Evolutionary conservation across 495 filamentous ascomycete genomes (phyloP), one percentile per base, ranked within the genome.

Genomic region (Paragyromitra xinjiangensis): DNA sequence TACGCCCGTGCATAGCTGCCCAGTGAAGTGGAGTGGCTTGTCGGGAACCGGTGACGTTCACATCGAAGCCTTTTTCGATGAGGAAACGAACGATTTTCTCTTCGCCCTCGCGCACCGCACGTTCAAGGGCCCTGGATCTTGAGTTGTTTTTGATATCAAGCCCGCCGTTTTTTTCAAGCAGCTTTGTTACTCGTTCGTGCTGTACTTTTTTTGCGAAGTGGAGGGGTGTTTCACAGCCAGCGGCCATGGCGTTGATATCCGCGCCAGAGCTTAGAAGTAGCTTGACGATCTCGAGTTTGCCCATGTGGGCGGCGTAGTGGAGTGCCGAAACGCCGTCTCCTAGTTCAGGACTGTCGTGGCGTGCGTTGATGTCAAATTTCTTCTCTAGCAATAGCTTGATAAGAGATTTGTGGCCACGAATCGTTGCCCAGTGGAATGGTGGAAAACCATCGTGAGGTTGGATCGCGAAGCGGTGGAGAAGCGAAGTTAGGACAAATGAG

Each of bases 391-490:
- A 44, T 6, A 45, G 48, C 16, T 40, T 34, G 22, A 48, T 39
- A 14, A 73, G 62, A 1, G 37, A 19, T 56, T 34, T 9, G 70
- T 40, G 6, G 59, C 66, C 0, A 16, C 19, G 14, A 6, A 29
- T 8, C 22, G 53, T 26, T 24, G 72, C 66, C 59, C 24, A 76
- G 16, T 71, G 59, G 48, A 71, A 61, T 22, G 72, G 55, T 11
- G 72, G 67, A n/a, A 58, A 9, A 24, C 62, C 37, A 22, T 45
- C 11, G 34, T 73, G 22, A 29, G 51, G 37, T 29, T 69, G 24
- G 8, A n/a, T 42, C 37, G 62, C 75, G 9, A 55, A 40, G 1
- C n/a, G 64, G 59, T 75, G 26, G 42, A 69, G 76, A 9, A 34
- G 44, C 22, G 48, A n/a, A 37, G 59, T 68, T 5, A 68, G 56